Evolutionary conservation across 2,329 filamentous ascomycete species (phyloP), one percentile per base, ranked within the genome.

Genomic region (Pseudogymnoascus sp.): DNA sequence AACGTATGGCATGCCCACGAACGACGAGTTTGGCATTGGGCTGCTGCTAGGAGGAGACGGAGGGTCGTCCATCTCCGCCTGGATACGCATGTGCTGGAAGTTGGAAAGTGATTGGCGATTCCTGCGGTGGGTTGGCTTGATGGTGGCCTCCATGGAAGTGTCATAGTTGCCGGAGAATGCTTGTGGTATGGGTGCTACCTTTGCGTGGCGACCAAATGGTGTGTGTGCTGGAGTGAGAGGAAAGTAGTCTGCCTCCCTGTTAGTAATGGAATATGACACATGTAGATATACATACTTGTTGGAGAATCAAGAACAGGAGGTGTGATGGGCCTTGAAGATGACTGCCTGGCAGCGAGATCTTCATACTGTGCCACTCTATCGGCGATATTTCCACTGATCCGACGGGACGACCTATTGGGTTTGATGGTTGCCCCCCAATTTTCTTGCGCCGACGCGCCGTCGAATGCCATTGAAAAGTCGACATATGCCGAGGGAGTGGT

Each of bases 221-320:
- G 85, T 88, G 59, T 84, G 82, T 67, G 81, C 81, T 60, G 88
- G 87, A 28, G 87, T 90, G 50, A 86, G 81, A 62, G 87, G 87
- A 65, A 83, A 82, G 67, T 84, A 86, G 65, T 76, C 85, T 86
- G 65, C 75, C 43, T 69, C 68, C 0, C 12, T 35, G 50, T 70
- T 59, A 69, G 66, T 58, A 47, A 57, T 28, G 22, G 8, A 50
- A 50, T 50, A 47, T n/a, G 16, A 6, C 7, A 16, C 3, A 8
- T 11, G 25, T 11, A 6, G 30, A 50, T 16, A 2, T 16, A 72
- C 84, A 75, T 77, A 88, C 87, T 78, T 67, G 76, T 78, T 67
- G 76, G 76, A 69, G 74, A 78, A 73, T 81, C 81, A 73, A 86
- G 82, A 65, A 78, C 79, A 65, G 78, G 79, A 62, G 86, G 87